These are phyloP conservation scores for Schwanniomyces polymorphus DNA, from an alignment of 805 yeast genomes.

Conservation along the genomic window DNA sequence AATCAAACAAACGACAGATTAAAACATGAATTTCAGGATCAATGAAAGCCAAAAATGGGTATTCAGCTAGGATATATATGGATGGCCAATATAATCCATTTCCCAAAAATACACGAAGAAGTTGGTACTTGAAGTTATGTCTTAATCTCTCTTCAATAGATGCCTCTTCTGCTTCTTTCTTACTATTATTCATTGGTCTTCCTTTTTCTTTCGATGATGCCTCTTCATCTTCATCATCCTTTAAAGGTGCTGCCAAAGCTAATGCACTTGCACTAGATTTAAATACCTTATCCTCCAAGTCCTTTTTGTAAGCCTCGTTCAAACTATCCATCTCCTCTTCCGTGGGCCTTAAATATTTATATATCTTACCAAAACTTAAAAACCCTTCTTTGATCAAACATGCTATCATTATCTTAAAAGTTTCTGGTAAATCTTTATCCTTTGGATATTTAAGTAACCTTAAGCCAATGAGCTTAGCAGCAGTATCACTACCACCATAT, in stretches of 20 bases:
- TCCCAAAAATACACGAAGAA: slow-evolving; percentile 54
- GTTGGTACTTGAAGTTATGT: slow-evolving; percentile 26
- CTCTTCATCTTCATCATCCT: slow-evolving; percentile 61
- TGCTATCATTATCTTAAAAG: slow-evolving; percentile 47
- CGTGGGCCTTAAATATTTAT: slow-evolving; percentile 54
- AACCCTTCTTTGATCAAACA: slow-evolving; percentile 66
- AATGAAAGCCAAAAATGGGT: slow-evolving; percentile 60
- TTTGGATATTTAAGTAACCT: slow-evolving; percentile 31
- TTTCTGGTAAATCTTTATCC: slow-evolving; percentile 40
- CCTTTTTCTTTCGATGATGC: slow-evolving; percentile 8
- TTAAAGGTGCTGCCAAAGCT: slow-evolving; percentile 84
- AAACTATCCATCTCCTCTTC: slow-evolving; percentile 46
- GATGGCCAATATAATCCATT: slow-evolving; percentile 67
- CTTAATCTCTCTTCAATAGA: slow-evolving; percentile 16
- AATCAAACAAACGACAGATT: slow-evolving; percentile 50
- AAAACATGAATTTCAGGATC: slow-evolving; percentile 49
- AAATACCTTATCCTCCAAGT: slow-evolving; percentile 54
- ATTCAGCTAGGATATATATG: slow-evolving; percentile 53
- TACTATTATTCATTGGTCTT: slow-evolving; percentile 9
- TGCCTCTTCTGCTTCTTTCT: slow-evolving; percentile 4
- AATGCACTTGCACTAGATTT: slow-evolving; percentile 73
- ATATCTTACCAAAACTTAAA: slow-evolving; percentile 62
- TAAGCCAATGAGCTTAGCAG: slow-evolving; percentile 55
- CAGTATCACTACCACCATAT: slow-evolving; percentile 55
- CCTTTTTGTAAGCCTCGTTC: slow-evolving; percentile 44